A percentile compares a stretch with the other conserved stretches of the same genome.
Evolutionary conservation across 345 rosid species (phyloP).

Genomic region (Camelina laxa): DNA sequence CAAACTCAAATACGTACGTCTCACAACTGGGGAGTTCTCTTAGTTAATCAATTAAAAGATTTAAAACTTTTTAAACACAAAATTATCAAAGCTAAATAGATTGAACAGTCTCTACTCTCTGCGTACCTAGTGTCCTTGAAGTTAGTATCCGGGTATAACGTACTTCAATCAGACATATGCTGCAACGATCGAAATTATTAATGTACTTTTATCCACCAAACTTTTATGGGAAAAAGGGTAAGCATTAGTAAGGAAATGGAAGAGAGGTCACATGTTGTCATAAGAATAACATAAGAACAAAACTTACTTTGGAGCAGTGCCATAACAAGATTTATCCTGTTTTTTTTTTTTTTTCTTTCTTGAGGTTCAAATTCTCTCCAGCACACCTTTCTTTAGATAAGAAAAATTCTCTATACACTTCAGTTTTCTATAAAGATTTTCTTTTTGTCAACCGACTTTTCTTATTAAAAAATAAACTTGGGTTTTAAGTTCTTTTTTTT

Average conservation of each 20-base stretch:
- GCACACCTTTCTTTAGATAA: slow-evolving; percentile 40
- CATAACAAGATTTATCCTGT: slow-evolving; percentile 44
- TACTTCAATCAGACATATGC: neutral
- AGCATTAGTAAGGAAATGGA: slow-evolving; percentile 4
- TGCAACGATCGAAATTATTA: neutral
- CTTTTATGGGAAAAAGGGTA: neutral
- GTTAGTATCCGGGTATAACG: neutral
- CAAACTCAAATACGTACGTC: slow-evolving; percentile 9
- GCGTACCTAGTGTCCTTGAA: neutral
- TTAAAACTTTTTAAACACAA: neutral
- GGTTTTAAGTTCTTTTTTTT: neutral
- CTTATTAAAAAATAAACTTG: neutral
- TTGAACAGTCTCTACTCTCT: slow-evolving; percentile 2
- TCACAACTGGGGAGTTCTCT: neutral
- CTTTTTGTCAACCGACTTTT: neutral
- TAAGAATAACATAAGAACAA: slow-evolving; percentile 45
- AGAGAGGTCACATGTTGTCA: slow-evolving; percentile 43
- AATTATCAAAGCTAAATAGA: neutral
- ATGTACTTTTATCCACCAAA: slow-evolving; percentile 5
- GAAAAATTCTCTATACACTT: slow-evolving; percentile 24
- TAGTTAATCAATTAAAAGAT: neutral
- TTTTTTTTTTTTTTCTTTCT: slow-evolving; percentile 2
- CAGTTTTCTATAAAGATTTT: neutral
- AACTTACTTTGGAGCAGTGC: slow-evolving; percentile 43
- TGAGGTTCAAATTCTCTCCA: slow-evolving; percentile 35